Conservation (phyloP, 306 rosid genomes). For the Vachellia collinsii region DNA sequence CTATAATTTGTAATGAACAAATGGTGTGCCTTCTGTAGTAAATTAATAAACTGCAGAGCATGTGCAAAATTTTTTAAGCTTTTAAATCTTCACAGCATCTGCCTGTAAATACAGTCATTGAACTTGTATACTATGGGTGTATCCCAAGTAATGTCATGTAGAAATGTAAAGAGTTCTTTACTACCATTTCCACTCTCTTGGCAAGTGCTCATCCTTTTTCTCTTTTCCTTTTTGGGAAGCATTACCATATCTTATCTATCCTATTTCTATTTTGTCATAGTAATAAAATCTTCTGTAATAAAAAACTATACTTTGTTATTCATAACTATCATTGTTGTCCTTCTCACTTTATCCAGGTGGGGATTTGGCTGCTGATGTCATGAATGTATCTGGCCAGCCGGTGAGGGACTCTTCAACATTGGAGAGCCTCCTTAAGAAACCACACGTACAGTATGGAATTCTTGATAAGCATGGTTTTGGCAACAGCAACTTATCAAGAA, state of each 20-base stretch:
- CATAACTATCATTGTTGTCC: constrained; percentile 11
- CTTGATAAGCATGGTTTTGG: constrained; percentile 92
- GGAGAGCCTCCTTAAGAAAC: constrained; percentile 98
- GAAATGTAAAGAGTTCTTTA: constrained; percentile 20
- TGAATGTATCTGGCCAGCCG: constrained; percentile 74
- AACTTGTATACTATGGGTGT: constrained; percentile 1
- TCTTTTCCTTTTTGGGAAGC: neutral
- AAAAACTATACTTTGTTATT: neutral
- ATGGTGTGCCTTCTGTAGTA: neutral
- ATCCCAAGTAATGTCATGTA: neutral
- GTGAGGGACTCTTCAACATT: constrained; percentile 81
- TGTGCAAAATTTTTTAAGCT: neutral
- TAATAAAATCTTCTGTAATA: neutral
- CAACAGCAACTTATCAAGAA: constrained; percentile 59
- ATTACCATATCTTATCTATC: constrained; percentile 2
- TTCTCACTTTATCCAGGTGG: constrained; percentile 59
- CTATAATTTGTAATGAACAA: neutral
- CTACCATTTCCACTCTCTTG: constrained; percentile 11
- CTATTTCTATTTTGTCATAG: neutral
- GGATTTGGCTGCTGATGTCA: constrained; percentile 76
- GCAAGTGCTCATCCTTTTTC: neutral
- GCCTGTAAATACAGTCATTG: neutral
- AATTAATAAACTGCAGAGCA: neutral
- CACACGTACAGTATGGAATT: constrained; percentile 74
- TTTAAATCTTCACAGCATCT: neutral